Evolutionary conservation across 768 basidiomycete species (phyloP).

Genomic region (Suillus discolor): DNA sequence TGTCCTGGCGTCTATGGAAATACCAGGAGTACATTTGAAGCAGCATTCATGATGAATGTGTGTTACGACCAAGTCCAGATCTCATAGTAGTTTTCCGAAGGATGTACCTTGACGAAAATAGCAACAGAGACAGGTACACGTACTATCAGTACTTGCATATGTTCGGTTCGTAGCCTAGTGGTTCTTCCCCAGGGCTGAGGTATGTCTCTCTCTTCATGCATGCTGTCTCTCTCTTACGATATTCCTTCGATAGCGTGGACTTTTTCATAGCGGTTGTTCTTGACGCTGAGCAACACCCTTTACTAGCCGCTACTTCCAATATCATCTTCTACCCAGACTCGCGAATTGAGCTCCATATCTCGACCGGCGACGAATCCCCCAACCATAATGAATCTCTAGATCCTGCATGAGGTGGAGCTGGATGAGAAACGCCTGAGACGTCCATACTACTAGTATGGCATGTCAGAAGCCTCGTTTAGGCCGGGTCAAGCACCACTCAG

Average conservation of each 20-base stretch:
- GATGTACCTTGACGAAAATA: not conserved
- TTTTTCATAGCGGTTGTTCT: not conserved
- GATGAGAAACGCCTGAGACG: no score
- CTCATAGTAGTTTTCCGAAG: not conserved
- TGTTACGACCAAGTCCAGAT: not conserved
- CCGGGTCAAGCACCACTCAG: no score
- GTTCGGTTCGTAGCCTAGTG: not conserved
- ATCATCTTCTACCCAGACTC: not conserved
- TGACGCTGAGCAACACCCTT: not conserved
- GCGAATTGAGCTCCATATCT: not conserved
- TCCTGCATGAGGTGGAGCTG: not conserved
- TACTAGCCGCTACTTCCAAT: not conserved
- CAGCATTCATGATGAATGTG: no score
- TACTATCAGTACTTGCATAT: not conserved
- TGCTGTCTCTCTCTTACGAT: not conserved
- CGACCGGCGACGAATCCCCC: not conserved
- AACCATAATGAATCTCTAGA: not conserved
- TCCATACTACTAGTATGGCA: no score
- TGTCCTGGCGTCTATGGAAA: not conserved
- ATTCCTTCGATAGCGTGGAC: not conserved
- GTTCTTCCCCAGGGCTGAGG: not conserved
- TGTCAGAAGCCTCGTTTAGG: no score
- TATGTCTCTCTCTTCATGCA: not conserved
- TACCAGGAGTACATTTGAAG: not conserved
- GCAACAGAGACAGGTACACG: not conserved